Base-by-base conservation (phyloP, 148 eudicot species). In the Fallopia convolvulus region DNA sequence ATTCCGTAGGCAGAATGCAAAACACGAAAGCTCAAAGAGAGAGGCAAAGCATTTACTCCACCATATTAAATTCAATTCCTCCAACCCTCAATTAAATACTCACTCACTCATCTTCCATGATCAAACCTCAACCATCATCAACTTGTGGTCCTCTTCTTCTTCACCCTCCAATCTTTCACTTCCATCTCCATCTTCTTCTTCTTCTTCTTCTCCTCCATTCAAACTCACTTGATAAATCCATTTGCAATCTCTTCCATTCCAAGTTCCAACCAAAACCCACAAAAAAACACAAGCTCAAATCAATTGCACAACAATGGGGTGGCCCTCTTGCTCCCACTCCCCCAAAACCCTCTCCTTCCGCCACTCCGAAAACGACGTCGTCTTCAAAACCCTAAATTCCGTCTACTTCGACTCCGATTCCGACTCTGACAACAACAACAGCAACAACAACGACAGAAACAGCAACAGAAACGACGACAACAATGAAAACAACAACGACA, bases 381-480 rank as follows among this genome's bases (percentile, higher is more conserved):
- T 73, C 55, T 73, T 73, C 55, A 73, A 73, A 20, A 73, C 55
- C 55, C 75, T 73, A 3, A 73, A 73, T 39, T 73, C 75, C 53
- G 75, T 73, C 53, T 73, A 73, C 75, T 73, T 73, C 55, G 75
- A 42, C 74, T 10, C 12, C 74, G 26, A 20, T 3, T 6, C 30
- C 47, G 23, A 42, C 72, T 65, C 36, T 3, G 10, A 40, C 0
- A 36, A 68, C 6, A 20, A 32, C 9, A 20, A 40, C 0, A 36
- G 32, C 6, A 20, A 32, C 9, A 20, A 68, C 10, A 2, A 70
- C 41, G 0, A 15, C 21, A 8, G 30, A 26, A 26, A 26, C 30
- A 26, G 30, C 30, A 0, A 1, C 30, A 26, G 30, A 26, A 26
- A 26, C 30, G 30, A 5, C 42, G 42, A 66, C 4, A 12, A 66